phyloP scores from a whole-genome alignment of 2,329 filamentous ascomycete species.

The Apiospora hydei region DNA sequence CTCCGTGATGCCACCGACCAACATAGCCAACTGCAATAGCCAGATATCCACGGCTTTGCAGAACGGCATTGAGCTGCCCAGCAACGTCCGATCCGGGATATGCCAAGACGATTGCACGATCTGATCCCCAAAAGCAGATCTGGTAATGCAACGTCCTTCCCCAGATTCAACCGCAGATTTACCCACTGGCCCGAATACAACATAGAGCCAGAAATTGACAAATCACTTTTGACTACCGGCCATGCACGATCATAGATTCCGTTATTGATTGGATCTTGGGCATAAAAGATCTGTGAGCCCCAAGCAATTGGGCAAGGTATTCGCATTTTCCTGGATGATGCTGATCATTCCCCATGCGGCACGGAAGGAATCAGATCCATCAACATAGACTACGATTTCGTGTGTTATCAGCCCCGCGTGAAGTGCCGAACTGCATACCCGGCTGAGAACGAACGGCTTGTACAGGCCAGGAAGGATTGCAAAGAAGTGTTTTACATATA shows the following conservation, averaged over 20 bases:
- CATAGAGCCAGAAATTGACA: not conserved
- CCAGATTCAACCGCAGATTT: conserved; percentile 17
- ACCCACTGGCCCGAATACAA: not conserved
- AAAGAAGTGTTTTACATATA: not conserved
- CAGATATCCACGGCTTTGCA: not conserved
- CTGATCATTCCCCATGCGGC: conserved; percentile 8
- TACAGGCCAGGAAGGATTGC: not conserved
- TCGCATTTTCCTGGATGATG: not conserved
- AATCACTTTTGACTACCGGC: not conserved
- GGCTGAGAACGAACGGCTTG: too few species aligned
- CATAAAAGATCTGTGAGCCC: not conserved
- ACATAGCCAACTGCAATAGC: not conserved
- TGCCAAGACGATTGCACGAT: not conserved
- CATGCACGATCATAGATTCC: conserved; percentile 3
- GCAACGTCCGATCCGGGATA: not conserved
- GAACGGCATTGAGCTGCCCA: not conserved
- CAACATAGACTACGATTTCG: not conserved
- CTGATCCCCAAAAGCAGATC: conserved; percentile 5
- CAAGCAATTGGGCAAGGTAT: not conserved
- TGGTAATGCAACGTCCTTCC: not conserved
- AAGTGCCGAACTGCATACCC: conserved; percentile 14
- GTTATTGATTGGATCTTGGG: not conserved
- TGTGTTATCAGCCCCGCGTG: not conserved
- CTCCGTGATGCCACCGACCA: not conserved
- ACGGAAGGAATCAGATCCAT: not conserved